Evolutionary conservation across 148 eudicot genomes (phyloP).

Genomic region (Bassia scoparia): DNA sequence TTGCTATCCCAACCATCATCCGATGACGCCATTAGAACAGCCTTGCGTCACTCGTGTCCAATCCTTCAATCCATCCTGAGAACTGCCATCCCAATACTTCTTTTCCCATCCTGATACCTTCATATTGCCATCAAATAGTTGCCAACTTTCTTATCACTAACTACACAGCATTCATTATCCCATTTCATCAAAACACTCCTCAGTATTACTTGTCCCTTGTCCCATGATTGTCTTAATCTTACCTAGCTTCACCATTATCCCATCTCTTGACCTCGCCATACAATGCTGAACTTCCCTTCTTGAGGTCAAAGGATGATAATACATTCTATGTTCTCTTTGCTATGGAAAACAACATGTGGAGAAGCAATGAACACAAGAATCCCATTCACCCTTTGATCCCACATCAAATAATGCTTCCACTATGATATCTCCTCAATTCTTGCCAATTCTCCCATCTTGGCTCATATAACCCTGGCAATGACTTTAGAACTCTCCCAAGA

Average conservation of each 20-base stretch:
- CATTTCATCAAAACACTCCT: conserved; percentile 51
- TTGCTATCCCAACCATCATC: conserved; percentile 58
- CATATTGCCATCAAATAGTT: conserved; percentile 74
- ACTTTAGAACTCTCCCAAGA: conserved; percentile 27
- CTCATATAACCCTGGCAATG: conserved; percentile 85
- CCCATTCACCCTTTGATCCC: conserved; percentile 73
- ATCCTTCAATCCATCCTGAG: conserved; percentile 57
- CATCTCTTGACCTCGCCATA: conserved; percentile 76
- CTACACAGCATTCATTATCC: conserved; percentile 56
- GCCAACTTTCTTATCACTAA: conserved; percentile 47
- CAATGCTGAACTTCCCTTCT: conserved; percentile 41
- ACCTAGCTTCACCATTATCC: conserved; percentile 70
- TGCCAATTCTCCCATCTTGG: conserved; percentile 95
- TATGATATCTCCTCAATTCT: conserved; percentile 89
- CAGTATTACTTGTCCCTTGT: neutral
- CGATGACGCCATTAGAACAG: conserved; percentile 37
- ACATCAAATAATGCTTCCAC: conserved; percentile 77
- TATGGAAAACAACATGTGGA: conserved; percentile 72
- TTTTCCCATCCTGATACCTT: conserved; percentile 55
- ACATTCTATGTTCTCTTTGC: conserved; percentile 68
- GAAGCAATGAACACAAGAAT: conserved; percentile 68
- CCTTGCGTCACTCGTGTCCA: conserved; percentile 48
- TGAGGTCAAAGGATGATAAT: conserved; percentile 59
- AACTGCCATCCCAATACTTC: conserved; percentile 65
- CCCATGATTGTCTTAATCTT: conserved; percentile 48